These are phyloP conservation scores for Boletellus sp. DNA, from an alignment of 768 basidiomycete species.

Conservation along the genomic window DNA sequence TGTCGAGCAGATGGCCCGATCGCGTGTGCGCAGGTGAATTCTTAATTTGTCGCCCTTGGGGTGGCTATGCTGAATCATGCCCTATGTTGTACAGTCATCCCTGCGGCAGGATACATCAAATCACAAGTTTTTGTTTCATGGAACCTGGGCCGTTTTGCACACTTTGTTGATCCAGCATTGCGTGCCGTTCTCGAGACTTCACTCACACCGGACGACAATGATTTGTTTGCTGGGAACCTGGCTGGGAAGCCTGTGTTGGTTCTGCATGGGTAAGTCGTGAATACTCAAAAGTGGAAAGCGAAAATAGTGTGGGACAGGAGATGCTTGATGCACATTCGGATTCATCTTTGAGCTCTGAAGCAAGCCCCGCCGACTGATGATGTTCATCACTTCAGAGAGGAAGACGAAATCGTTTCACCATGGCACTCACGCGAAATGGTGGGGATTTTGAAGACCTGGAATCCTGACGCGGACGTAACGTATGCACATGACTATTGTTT, in stretches of 20 bases:
- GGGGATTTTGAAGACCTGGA: constrained; percentile 56
- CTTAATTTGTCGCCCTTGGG: background rate
- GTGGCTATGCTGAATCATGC: background rate
- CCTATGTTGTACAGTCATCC: constrained; percentile 46
- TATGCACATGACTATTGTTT: constrained; percentile 27
- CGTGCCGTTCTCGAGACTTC: constrained; percentile 71
- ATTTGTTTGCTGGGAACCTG: constrained; percentile 78
- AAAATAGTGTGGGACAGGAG: background rate
- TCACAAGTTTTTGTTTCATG: constrained; percentile 83
- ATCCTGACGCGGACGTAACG: constrained; percentile 49
- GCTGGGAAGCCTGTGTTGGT: constrained; percentile 66
- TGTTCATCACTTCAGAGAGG: constrained; percentile 46
- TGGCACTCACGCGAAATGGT: constrained; percentile 77
- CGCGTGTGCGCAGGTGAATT: constrained; percentile 56
- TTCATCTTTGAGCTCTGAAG: background rate
- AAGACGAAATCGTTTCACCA: constrained; percentile 82
- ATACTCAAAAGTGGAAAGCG: background rate
- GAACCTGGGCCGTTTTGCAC: constrained; percentile 65
- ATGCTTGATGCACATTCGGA: background rate
- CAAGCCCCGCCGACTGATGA: background rate
- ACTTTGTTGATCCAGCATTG: constrained; percentile 74
- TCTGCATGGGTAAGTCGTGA: constrained; percentile 65
- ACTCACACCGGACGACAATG: constrained; percentile 82
- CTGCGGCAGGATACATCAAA: constrained; percentile 82
- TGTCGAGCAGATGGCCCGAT: constrained; percentile 78